phyloP scores from a whole-genome alignment of 1,284 basidiomycete genomes.

The Nidula niveotomentosa region DNA sequence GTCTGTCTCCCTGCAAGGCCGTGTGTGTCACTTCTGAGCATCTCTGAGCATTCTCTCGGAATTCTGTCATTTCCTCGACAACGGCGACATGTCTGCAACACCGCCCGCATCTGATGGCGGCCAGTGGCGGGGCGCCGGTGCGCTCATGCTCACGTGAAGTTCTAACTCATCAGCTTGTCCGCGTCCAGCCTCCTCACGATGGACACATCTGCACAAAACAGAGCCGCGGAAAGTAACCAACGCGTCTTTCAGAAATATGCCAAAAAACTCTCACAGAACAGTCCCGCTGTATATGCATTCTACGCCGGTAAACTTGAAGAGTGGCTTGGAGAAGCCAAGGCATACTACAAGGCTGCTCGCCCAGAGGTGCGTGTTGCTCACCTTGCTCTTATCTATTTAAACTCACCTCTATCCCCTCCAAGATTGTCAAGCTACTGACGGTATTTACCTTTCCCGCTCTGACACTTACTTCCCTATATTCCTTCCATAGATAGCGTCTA shows the following conservation, averaged over 20 bases:
- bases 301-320: constrained; percentile 27
- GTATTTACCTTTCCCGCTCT: constrained; percentile 13
- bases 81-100: too few relatives aligned
- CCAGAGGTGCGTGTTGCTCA: constrained; percentile 28
- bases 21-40: neutral
- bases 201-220: neutral
- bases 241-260: constrained; percentile 29
- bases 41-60: too few relatives aligned
- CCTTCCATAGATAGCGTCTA: constrained; percentile 26
- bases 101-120: too few relatives aligned
- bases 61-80: too few relatives aligned
- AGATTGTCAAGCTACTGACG: constrained; percentile 21
- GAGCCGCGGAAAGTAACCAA: constrained; percentile 21
- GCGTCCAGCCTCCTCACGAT: neutral
- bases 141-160: too few relatives aligned
- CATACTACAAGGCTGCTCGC: constrained; percentile 38
- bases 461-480: constrained; percentile 3
- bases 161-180: too few relatives aligned
- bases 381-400: neutral
- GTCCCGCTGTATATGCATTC: constrained; percentile 16
- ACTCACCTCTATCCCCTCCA: neutral
- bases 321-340: constrained; percentile 35
- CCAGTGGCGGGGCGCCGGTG: too few relatives aligned
- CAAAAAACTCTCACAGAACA: constrained; percentile 22
- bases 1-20: neutral